A percentile compares a stretch with the other conserved stretches of the same genome.
These are phyloP conservation scores for Melaleuca alternifolia DNA, from an alignment of 345 rosid genomes.

Conservation along the genomic window DNA sequence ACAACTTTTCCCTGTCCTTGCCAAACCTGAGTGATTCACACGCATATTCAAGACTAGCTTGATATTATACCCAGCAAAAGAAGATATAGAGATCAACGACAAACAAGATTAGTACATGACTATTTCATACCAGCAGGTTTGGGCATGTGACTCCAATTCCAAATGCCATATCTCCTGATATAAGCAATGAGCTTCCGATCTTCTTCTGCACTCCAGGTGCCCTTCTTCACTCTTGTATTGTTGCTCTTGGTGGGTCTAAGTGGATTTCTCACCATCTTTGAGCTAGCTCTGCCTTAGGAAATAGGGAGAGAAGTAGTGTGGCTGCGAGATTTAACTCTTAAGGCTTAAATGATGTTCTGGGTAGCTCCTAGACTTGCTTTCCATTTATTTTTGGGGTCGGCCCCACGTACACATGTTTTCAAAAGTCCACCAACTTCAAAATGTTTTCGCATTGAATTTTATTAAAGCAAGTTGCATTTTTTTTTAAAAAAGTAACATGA, in stretches of 20 bases:
- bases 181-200: slow-evolving; percentile 3
- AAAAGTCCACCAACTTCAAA: not conserved
- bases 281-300: not conserved
- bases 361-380: not conserved
- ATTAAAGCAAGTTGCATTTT: not conserved
- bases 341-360: not conserved
- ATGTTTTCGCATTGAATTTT: not conserved
- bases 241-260: not conserved
- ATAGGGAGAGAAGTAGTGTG: not conserved
- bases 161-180: slow-evolving; percentile 2
- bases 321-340: not conserved
- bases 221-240: not conserved
- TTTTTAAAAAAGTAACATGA: not conserved
- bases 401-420: not conserved
- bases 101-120: not conserved
- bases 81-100: not conserved
- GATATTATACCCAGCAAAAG: not conserved
- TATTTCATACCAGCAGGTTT: not conserved
- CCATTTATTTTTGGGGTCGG: not conserved
- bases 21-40: not conserved
- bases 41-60: not conserved
- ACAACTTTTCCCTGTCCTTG: slow-evolving; percentile 5
- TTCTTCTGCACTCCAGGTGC: slow-evolving; percentile 3
- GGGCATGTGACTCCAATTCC: slow-evolving; percentile 5
- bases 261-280: not conserved